Evolutionary conservation across 805 yeast genomes (phyloP).

Genomic region (Saturnispora quitensis): DNA sequence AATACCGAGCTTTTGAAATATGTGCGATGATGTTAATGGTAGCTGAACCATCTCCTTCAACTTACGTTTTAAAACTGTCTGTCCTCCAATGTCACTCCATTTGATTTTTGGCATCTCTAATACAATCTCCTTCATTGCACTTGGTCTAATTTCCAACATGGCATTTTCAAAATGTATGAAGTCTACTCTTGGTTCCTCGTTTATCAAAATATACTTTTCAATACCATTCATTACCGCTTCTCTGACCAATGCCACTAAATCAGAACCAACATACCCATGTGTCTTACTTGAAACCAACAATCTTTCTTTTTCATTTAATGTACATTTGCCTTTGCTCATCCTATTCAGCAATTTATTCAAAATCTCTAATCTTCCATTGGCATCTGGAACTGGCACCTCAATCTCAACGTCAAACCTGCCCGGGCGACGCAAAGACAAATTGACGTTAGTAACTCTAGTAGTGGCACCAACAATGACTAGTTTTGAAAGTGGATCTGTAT

Average conservation of each 20-base stretch:
- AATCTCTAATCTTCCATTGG: conserved; percentile 66
- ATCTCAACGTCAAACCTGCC: conserved; percentile 92
- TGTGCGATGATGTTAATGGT: conserved; percentile 74
- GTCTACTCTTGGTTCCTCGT: conserved; percentile 35
- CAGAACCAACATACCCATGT: conserved; percentile 98
- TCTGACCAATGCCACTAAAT: conserved; percentile 74
- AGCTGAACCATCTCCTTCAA: conserved; percentile 85
- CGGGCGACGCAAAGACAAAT: conserved; percentile 83
- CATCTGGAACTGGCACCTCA: conserved; percentile 91
- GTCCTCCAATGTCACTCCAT: conserved; percentile 97
- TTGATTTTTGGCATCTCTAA: conserved; percentile 88
- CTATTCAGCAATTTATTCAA: conserved; percentile 49
- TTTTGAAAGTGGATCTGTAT: conserved; percentile 45
- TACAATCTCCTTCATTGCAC: conserved; percentile 94
- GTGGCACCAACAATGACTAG: conserved; percentile 84
- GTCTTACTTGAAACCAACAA: conserved; percentile 61
- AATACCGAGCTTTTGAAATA: conserved; percentile 72
- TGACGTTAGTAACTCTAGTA: conserved; percentile 83
- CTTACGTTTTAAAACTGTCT: conserved; percentile 69
- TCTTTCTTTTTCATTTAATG: conserved; percentile 47
- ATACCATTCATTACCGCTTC: conserved; percentile 85
- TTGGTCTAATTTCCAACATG: conserved; percentile 74
- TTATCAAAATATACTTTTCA: conserved; percentile 41
- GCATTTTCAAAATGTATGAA: conserved; percentile 60
- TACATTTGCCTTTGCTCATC: conserved; percentile 40